Evolutionary conservation across 345 rosid genomes (phyloP), one percentile per base, ranked within the genome.

Genomic region (Melaleuca alternifolia): DNA sequence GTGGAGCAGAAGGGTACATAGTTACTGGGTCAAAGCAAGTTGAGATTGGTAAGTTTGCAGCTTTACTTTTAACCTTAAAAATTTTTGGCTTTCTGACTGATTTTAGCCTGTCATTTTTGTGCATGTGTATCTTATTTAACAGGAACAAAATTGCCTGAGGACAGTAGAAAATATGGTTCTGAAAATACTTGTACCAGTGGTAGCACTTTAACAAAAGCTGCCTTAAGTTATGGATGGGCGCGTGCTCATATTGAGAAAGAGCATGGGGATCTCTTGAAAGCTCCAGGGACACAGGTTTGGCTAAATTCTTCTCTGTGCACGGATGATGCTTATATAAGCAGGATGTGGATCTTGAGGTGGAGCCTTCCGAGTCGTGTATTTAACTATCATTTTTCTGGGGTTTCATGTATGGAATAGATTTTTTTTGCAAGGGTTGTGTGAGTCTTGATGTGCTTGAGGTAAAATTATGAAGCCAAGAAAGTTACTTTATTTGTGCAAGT

Each of bases 151-250:
- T 88, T 97, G 56, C 92, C 98, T 10, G 99, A 96, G 86, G 98
- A 97, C 88, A 93, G 98, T 86, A 92, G 95, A 89, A 97, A 93
- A 89, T 96, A 96, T 91, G 98, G 97, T 87, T 87, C 98, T 48
- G 99, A 92, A 88, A 93, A 91, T 90, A 96, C 98, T 84, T 96
- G 99, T 86, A 96, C 99, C 5, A 96, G 95, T 85, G 98, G 99
- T 79, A 90, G 85, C 88, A 95, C 96, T 59, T 89, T 96, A 87
- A 92, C 94, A 79, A 95, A 92, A 90, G 98, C 99, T 87, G 93
- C 99, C 54, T 37, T 92, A 83, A 90, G 87, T 87, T 94, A 88
- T 83, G 95, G 95, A 57, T 91, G 89, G 82, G 97, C 98, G 86
- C 93, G 94, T 59, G 93, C 96, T 90, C 94, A 93, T 77, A 94